These are phyloP conservation scores for Trametes punicea DNA, from an alignment of 768 basidiomycete genomes.

Conservation along the genomic window DNA sequence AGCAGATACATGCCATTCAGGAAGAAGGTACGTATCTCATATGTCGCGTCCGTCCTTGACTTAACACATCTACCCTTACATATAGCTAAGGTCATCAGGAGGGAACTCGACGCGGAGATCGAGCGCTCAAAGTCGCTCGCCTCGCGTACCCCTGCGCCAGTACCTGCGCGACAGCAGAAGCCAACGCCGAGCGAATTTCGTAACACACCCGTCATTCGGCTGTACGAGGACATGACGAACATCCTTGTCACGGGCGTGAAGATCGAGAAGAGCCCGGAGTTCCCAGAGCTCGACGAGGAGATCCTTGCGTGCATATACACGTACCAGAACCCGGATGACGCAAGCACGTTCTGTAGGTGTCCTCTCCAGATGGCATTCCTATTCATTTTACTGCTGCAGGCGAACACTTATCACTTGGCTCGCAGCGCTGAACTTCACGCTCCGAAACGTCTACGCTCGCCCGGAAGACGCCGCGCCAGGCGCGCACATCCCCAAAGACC, in stretches of 20 bases:
- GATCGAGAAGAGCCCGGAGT: constrained; percentile 37
- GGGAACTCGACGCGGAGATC: constrained; percentile 63
- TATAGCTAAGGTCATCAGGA: constrained; percentile 48
- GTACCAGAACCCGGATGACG: constrained; percentile 18
- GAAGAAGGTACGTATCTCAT: constrained; percentile 35
- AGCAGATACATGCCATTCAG: constrained; percentile 44
- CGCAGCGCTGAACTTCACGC: constrained; percentile 56
- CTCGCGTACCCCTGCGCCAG: constrained; percentile 41
- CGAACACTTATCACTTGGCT: not conserved
- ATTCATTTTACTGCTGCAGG: not conserved
- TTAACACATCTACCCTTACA: not conserved
- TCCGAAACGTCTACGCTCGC: constrained; percentile 14
- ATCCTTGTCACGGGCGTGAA: constrained; percentile 67
- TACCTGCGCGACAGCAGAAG: constrained; percentile 33
- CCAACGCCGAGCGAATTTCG: constrained; percentile 50
- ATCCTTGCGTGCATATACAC: constrained; percentile 68
- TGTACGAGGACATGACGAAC: constrained; percentile 88
- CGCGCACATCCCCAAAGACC: constrained; percentile 25
- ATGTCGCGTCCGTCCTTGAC: not conserved
- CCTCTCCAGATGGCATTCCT: not conserved
- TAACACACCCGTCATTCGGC: constrained; percentile 54
- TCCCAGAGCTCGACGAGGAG: constrained; percentile 54
- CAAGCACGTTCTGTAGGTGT: constrained; percentile 8
- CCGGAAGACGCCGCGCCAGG: not conserved
- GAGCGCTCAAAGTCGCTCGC: constrained; percentile 43